phyloP scores from a whole-genome alignment of 2,329 filamentous ascomycete species.

The Fusarium veterinarium region DNA sequence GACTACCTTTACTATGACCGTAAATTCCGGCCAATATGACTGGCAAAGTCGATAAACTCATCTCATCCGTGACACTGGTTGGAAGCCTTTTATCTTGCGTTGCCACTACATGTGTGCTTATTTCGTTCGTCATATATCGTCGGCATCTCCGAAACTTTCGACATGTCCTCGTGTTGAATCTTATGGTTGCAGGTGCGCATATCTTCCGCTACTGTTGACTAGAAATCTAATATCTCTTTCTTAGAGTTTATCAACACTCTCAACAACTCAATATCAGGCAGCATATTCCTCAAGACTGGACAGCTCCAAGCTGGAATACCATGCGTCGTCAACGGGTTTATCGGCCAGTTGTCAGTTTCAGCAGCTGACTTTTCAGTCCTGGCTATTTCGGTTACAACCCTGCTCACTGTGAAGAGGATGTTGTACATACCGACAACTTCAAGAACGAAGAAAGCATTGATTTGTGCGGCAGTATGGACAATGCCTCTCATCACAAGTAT shows the following conservation, averaged over 20 bases:
- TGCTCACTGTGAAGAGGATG: slow-evolving; percentile 38
- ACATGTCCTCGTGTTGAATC: slow-evolving; percentile 39
- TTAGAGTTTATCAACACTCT: slow-evolving; percentile 41
- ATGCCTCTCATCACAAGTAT: slow-evolving; percentile 37
- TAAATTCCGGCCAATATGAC: slow-evolving; percentile 14
- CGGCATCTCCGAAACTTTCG: slow-evolving; percentile 40
- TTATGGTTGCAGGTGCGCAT: slow-evolving; percentile 39
- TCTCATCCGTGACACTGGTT: slow-evolving; percentile 39
- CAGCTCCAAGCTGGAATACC: slow-evolving; percentile 21
- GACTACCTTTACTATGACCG: slow-evolving; percentile 7
- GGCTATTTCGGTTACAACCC: slow-evolving; percentile 40
- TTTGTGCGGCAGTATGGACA: slow-evolving; percentile 34
- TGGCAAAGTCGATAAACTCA: slow-evolving; percentile 25
- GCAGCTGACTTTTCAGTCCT: slow-evolving; percentile 43
- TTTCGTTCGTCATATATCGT: slow-evolving; percentile 38
- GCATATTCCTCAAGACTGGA: slow-evolving; percentile 23
- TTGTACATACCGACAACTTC: slow-evolving; percentile 35
- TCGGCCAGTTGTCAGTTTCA: slow-evolving; percentile 40
- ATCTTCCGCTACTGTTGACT: too few relatives aligned
- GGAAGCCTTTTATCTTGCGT: slow-evolving; percentile 38
- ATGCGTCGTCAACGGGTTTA: slow-evolving; percentile 35
- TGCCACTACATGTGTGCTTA: slow-evolving; percentile 36
- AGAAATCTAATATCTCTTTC: background rate
- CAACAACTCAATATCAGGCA: slow-evolving; percentile 41
- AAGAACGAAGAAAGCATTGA: slow-evolving; percentile 14